These are phyloP conservation scores for Avena sativa DNA, from an alignment of 176 grass and related monocot species.

Conservation along the genomic window DNA sequence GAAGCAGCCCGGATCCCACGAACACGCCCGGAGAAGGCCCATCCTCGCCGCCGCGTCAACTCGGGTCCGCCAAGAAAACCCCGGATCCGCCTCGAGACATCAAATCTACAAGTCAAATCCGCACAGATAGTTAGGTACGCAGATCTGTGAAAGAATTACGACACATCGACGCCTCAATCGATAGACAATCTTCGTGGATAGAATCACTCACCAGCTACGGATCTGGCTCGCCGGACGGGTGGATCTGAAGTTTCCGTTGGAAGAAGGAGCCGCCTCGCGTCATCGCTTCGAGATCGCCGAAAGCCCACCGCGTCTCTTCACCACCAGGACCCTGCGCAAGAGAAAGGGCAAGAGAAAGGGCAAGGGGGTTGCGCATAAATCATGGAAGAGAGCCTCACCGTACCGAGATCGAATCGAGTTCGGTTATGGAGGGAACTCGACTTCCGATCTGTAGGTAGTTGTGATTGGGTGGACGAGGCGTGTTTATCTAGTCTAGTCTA, in stretches of 20 bases:
- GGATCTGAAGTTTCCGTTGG: not conserved
- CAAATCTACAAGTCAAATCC: not conserved
- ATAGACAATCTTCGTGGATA: rapidly evolving
- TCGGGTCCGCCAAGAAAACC: not conserved
- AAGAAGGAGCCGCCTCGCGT: not conserved
- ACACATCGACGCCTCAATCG: rapidly evolving
- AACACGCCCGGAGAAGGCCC: not conserved
- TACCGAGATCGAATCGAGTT: not conserved
- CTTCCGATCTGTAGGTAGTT: not conserved
- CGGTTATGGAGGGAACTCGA: not conserved
- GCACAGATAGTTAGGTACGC: not conserved
- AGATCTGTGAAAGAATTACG: not conserved
- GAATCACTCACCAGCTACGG: not conserved
- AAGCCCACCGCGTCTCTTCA: not conserved
- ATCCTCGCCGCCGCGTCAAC: not conserved
- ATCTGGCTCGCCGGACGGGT: not conserved
- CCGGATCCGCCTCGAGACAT: not conserved
- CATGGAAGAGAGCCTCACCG: not conserved
- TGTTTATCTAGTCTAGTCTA: not conserved
- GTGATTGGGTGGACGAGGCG: not conserved
- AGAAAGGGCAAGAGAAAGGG: not conserved
- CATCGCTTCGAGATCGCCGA: not conserved
- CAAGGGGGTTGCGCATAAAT: not conserved
- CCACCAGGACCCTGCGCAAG: slow-evolving; percentile 7
- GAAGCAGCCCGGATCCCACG: not conserved